Base-by-base conservation (phyloP, 257 asterid genomes). In the Fraxinus anomala region DNA sequence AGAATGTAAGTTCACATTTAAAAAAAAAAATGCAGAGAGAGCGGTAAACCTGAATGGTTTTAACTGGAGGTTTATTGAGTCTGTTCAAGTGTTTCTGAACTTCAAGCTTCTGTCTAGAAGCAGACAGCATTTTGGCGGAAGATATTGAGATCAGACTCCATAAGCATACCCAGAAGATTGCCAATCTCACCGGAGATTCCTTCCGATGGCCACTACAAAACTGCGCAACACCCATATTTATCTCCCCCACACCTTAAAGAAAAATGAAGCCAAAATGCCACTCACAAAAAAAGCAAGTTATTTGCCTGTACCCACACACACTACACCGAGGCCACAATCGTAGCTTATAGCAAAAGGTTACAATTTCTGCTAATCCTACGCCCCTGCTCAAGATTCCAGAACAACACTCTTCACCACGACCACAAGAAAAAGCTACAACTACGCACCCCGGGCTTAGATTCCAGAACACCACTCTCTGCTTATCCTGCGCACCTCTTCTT, bases 31-130 rank as follows among this genome's bases (percentile, higher is more conserved):
- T 0, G 31, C 72, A 9, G 12, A 30, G n/a, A 3, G 19, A 10
- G 24, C 30, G 7, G 70, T 16, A 6, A 61, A 92, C 97, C 96
- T 91, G 80, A 82, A 92, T 91, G 83, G 90, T 86, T 74, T 91
- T 92, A 37, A 86, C 13, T 34, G 97, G 85, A 80, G 92, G 87
- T 76, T 92, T 92, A 79, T 92, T 92, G 68, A 92, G 88, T 80
- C 97, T 84, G 11, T 86, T 88, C 89, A 91, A 87, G 82, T 87
- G 96, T 80, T 85, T 91, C 77, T 87, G 85, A 70, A 92, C 89
- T 77, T 89, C 86, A 65, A 88, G 91, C 82, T 86, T 85, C 89
- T 89, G 91, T 31, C 87, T 80, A 10, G 93, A 80, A 30, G 79
- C 71, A 74, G 91, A 73, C 7, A 82, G 66, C 79, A 93, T 82